Base-by-base conservation (phyloP, 192 early-diverging fungal species). In the Coemansia erecta region DNA sequence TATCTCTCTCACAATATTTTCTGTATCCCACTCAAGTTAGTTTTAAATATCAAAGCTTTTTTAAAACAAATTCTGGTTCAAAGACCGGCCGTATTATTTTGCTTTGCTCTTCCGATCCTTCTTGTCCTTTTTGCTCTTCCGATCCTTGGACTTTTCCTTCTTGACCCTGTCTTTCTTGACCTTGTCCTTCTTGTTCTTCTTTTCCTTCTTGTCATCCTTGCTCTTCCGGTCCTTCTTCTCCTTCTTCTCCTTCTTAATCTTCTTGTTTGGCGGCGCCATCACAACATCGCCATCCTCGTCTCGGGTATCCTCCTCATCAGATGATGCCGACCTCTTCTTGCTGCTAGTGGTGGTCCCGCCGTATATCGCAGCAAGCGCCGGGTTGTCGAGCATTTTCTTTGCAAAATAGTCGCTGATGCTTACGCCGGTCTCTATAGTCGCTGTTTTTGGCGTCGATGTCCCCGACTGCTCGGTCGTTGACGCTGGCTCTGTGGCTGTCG, bases 371-470 rank as follows among this genome's bases (percentile, higher is more conserved):
- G 67, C 70, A 15, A 73, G 46, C 17, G 59, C 68, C 39, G 77
- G 77, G 40, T 80, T 73, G 0, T 63, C 60, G 0, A 58, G 53
- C 50, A 73, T 60, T 45, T 80, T 80, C 10, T 63, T 41, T 0
- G 77, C 77, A 66, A 80, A 80, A 43, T 80, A 80, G 14, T 80
- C 77, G 17, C 56, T 23, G n/a, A 70, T 58, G 19, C 63, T 70
- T 13, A 80, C 55, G 19, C 55, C 64, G 2, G 71, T 56, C 45
- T 60, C 51, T 7, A 66, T 47, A 10, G 53, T 73, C 10, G 58
- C 53, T 4, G 48, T 45, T 15, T 53, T 59, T 24, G 50, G 58
- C 43, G 65, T 67, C 10, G 56, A 58, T 19, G 57, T 37, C 18
- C 53, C 65, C 0, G 58, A 64, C 21, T 64, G 46, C 37, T 41